These are phyloP conservation scores for Ophiocordyceps polyrhachis-furcata DNA, from an alignment of 2,329 filamentous ascomycete species.

Conservation along the genomic window DNA sequence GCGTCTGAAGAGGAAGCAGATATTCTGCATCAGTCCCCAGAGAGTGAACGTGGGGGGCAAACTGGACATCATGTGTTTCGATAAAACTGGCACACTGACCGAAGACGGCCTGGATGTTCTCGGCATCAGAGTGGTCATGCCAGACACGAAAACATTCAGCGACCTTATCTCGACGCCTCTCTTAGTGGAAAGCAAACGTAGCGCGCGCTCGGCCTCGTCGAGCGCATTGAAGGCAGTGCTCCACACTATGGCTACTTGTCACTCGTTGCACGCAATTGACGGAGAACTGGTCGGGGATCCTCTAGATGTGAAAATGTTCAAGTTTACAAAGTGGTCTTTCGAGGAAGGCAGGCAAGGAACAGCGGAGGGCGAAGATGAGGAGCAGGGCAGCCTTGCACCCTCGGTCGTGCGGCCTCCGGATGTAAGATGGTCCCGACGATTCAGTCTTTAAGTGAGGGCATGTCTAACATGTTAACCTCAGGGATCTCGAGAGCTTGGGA, in stretches of 20 bases:
- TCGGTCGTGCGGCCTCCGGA: constrained; percentile 71
- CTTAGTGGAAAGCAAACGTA: neutral
- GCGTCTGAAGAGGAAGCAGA: constrained; percentile 70
- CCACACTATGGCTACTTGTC: constrained; percentile 94
- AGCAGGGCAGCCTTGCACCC: constrained; percentile 60
- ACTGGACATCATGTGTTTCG: constrained; percentile 89
- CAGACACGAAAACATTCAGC: constrained; percentile 44
- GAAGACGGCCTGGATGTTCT: constrained; percentile 92
- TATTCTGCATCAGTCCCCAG: constrained; percentile 96
- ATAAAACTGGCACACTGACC: constrained; percentile 96
- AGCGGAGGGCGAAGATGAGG: constrained; percentile 50
- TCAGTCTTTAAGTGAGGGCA: neutral
- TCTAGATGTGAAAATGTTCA: constrained; percentile 94
- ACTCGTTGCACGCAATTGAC: constrained; percentile 75
- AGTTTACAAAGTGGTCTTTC: constrained; percentile 84
- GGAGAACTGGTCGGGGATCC: constrained; percentile 84
- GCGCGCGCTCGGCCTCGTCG: neutral
- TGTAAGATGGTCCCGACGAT: constrained; percentile 8
- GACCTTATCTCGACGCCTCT: constrained; percentile 47
- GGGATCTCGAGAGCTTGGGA: constrained; percentile 62
- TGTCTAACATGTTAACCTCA: constrained; percentile 5
- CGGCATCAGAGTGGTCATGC: constrained; percentile 62
- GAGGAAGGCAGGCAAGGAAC: constrained; percentile 64
- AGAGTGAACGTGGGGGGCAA: constrained; percentile 94
- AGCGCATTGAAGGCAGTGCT: constrained; percentile 41